Conservation (phyloP, 1,139 yeast genomes). For the Diutina scorzettiae region DNA sequence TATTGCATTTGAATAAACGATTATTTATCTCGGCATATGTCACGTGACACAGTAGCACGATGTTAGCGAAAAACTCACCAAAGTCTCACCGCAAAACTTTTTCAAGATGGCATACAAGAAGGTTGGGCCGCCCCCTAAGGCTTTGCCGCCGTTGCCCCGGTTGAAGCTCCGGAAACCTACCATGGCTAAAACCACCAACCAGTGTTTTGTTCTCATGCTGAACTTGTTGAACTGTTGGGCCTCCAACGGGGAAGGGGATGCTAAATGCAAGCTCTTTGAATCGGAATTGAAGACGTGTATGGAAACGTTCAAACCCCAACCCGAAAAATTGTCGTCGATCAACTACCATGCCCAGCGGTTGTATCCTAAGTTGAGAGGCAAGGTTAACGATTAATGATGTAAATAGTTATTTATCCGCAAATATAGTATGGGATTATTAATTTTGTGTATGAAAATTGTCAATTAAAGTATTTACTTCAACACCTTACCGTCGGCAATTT, state of each 20-base stretch:
- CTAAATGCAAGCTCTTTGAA: conserved; percentile 53
- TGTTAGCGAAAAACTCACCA: too few relatives aligned
- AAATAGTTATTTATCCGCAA: background rate
- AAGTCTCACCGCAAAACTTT: too few relatives aligned
- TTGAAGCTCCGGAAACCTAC: conserved; percentile 60
- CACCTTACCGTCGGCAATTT: conserved; percentile 49
- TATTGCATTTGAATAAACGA: too few relatives aligned
- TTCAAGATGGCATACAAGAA: conserved; percentile 18
- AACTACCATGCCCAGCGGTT: conserved; percentile 80
- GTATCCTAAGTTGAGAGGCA: conserved; percentile 48
- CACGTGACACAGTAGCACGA: too few relatives aligned
- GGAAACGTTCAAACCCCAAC: conserved; percentile 35
- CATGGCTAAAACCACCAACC: conserved; percentile 45
- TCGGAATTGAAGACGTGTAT: conserved; percentile 34
- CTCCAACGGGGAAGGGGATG: conserved; percentile 76
- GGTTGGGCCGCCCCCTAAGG: conserved; percentile 18
- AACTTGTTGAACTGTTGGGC: conserved; percentile 93
- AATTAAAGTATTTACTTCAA: conserved; percentile 38
- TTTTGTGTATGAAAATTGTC: background rate
- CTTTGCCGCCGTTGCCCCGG: conserved; percentile 66
- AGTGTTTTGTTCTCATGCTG: conserved; percentile 75
- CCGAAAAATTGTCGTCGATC: conserved; percentile 39
- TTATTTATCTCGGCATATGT: too few relatives aligned
- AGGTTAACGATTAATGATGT: conserved; percentile 5
- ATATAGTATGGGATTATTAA: background rate